Percentiles rank a stretch among this genome's conserved stretches.
These are phyloP conservation scores for Nitzschia sp. DNA, from an alignment of 108 stramenopile species.

Conservation along the genomic window DNA sequence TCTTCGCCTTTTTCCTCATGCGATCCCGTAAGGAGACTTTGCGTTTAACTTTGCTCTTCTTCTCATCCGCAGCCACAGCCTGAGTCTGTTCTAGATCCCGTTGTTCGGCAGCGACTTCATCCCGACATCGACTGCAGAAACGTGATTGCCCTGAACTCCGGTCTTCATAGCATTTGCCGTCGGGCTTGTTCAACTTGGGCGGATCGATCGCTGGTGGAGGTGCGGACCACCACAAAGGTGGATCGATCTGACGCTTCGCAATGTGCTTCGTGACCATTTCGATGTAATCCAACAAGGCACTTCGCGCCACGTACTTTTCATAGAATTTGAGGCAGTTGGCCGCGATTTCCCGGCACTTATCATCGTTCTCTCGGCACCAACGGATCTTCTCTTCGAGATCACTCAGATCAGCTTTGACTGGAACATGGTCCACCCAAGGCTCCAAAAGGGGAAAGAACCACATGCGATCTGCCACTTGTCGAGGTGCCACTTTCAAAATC, in stretches of 20 bases:
- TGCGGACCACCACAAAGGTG: conserved; percentile 75
- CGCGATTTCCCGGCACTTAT: conserved; percentile 88
- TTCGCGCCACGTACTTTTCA: conserved; percentile 79
- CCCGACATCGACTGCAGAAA: conserved; percentile 74
- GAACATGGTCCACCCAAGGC: conserved; percentile 96
- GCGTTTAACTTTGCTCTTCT: conserved; percentile 39
- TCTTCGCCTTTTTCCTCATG: neutral
- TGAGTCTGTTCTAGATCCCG: conserved; percentile 40
- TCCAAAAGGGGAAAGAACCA: conserved; percentile 98
- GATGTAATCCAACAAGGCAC: conserved; percentile 92
- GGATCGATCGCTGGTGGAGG: conserved; percentile 46
- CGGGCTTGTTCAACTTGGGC: conserved; percentile 72
- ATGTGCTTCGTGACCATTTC: conserved; percentile 84
- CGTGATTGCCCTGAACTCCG: conserved; percentile 49
- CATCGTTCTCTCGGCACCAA: conserved; percentile 97
- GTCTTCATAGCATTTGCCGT: conserved; percentile 68
- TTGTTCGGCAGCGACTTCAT: conserved; percentile 61
- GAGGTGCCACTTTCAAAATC: conserved; percentile 93
- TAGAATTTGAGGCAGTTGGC: conserved; percentile 79
- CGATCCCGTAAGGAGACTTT: conserved; percentile 12
- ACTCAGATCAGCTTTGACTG: conserved; percentile 93
- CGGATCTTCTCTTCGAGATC: conserved; percentile 96
- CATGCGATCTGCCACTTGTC: conserved; percentile 96
- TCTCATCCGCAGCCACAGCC: conserved; percentile 48
- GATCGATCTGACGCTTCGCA: conserved; percentile 74